Base-by-base conservation (phyloP, 2,329 filamentous ascomycete genomes). In the Thelonectria blattea region DNA sequence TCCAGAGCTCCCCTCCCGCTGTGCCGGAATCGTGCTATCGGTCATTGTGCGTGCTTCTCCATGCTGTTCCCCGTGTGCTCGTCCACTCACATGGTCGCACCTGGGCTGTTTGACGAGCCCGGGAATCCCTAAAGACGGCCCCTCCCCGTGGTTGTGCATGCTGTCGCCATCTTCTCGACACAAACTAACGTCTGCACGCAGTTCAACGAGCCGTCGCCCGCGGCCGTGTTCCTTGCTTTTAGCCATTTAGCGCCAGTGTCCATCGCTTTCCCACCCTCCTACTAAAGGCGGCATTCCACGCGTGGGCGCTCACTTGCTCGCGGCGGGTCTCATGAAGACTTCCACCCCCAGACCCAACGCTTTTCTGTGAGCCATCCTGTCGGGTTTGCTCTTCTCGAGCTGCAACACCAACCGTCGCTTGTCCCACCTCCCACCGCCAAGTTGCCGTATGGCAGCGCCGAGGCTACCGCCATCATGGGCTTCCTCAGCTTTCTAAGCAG, bases 401-500 rank as follows among this genome's bases (percentile, higher is more conserved):
- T 22, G 37, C 12, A 30, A 12, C 30, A 10, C 7, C 22, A 27
- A 47, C 47, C 49, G 20, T 27, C 7, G 17, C 15, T 20, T 53
- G n/a, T 42, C n/a, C 39, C 41, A 43, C 51, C 32, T 37, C 49
- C 43, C 48, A 14, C 30, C 34, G 43, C 58, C 22, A 24, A 30
- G 39, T 52, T 53, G 62, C 59, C 51, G 51, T 27, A 68, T 69
- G 67, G 68, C 68, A 62, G 60, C 58, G 5, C 41, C 47, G 60
- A 48, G 58, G 52, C 49, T 22, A 52, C 17, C 41, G 60, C 47
- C 63, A 68, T 65, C 59, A 71, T 71, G 69, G 69, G 69, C 47
- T 66, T 71, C 51, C 68, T 71, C 42, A 71, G 56, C 55, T 62
- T 71, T 39, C 58, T 71, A 27, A 59, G 52, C 30, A 65, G 69